These are phyloP conservation scores for Rhizopogon vinicolor DNA, from an alignment of 768 basidiomycete species.

Conservation along the genomic window DNA sequence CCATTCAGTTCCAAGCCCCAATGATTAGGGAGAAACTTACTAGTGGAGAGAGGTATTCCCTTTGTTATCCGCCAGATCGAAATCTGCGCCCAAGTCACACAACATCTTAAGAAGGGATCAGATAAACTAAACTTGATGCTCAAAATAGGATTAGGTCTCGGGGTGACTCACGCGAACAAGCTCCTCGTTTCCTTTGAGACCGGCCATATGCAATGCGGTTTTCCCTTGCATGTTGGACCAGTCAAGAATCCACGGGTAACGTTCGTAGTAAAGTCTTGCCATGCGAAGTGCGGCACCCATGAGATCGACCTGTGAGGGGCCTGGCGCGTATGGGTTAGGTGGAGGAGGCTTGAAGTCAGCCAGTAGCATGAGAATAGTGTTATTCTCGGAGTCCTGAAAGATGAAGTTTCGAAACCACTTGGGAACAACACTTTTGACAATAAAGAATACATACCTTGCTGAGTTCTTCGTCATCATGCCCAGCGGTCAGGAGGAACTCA, in stretches of 20 bases:
- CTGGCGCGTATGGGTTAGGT: constrained; percentile 41
- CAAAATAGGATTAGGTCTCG: constrained; percentile 5
- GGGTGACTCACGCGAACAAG: constrained; percentile 67
- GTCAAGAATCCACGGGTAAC: constrained; percentile 82
- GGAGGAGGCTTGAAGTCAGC: constrained; percentile 67
- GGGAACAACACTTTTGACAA: constrained; percentile 2
- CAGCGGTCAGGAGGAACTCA: constrained; percentile 78
- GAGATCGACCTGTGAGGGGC: constrained; percentile 51
- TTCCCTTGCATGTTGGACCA: constrained; percentile 91
- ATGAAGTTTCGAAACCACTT: constrained; percentile 11
- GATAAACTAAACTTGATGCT: constrained; percentile 12
- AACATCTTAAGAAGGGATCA: constrained; percentile 57
- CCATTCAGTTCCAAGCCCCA: constrained; percentile 6
- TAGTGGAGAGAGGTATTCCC: constrained; percentile 94
- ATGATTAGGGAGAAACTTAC: constrained; percentile 41
- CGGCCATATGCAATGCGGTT: constrained; percentile 85
- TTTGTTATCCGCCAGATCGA: constrained; percentile 84
- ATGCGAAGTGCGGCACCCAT: constrained; percentile 77
- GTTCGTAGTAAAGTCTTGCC: constrained; percentile 83
- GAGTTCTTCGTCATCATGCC: constrained; percentile 92
- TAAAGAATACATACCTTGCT: constrained; percentile 61
- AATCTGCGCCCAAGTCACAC: constrained; percentile 86
- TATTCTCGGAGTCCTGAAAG: constrained; percentile 81
- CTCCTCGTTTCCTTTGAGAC: constrained; percentile 85
- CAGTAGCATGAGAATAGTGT: constrained; percentile 91